Evolutionary conservation across 257 asterid genomes (phyloP).

Genomic region (Gentiana macrophylla): DNA sequence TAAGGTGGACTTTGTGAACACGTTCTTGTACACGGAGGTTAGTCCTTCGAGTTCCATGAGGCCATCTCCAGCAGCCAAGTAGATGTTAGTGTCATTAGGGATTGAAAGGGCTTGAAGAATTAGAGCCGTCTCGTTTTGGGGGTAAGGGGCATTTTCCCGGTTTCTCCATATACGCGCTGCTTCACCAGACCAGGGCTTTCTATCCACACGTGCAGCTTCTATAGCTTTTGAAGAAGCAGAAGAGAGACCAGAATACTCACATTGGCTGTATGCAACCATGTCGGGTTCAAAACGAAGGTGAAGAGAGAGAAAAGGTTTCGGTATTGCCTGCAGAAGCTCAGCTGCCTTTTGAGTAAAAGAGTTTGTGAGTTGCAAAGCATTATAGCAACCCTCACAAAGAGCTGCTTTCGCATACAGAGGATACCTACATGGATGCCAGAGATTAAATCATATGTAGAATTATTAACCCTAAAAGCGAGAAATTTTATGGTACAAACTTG

Average conservation of each 20-base stretch:
- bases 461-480: too few species aligned
- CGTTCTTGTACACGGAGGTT: constrained; percentile 56
- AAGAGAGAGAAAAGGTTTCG: constrained; percentile 95
- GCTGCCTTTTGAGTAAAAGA: constrained; percentile 53
- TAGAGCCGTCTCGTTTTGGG: constrained; percentile 80
- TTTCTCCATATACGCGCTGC: constrained; percentile 78
- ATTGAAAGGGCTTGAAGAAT: constrained; percentile 75
- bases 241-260: constrained; percentile 59
- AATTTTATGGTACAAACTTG: too few species aligned
- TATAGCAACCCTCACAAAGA: constrained; percentile 86
- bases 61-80: constrained; percentile 97
- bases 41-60: constrained; percentile 80
- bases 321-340: constrained; percentile 78
- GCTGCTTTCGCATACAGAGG: constrained; percentile 85
- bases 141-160: constrained; percentile 85
- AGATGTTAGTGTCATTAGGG: constrained; percentile 63
- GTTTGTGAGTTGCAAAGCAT: constrained; percentile 56
- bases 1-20: constrained; percentile 59
- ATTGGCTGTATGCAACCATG: constrained; percentile 98
- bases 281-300: constrained; percentile 99
- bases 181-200: constrained; percentile 92
- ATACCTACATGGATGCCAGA: constrained; percentile 42
- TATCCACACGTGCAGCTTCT: constrained; percentile 66
- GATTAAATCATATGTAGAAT: background rate
- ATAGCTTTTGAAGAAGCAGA: constrained; percentile 57